A percentile compares a stretch with the other conserved stretches of the same genome.
These are phyloP conservation scores for Fusarium sp. DNA, from an alignment of 2,329 filamentous ascomycete genomes.

Conservation along the genomic window DNA sequence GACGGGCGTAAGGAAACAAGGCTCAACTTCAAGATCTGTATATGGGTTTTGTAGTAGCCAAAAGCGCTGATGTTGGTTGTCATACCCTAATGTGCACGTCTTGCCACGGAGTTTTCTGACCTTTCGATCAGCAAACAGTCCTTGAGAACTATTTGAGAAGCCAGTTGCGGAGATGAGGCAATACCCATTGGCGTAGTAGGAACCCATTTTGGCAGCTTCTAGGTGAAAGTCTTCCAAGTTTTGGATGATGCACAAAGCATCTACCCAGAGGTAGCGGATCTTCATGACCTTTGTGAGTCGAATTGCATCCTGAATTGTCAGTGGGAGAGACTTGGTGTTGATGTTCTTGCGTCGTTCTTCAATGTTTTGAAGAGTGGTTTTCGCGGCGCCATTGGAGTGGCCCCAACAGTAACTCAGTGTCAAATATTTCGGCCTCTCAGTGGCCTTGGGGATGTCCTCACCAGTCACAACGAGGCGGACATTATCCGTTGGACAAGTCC, in stretches of 20 bases:
- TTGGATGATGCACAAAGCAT: not conserved
- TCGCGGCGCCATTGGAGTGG: not conserved
- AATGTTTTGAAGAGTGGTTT: not conserved
- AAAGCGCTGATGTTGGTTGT: not conserved
- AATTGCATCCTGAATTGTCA: not conserved
- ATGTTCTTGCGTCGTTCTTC: not conserved
- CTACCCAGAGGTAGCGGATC: not conserved
- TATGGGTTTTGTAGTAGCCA: not conserved
- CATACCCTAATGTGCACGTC: not conserved
- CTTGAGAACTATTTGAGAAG: not conserved
- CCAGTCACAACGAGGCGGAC: not conserved
- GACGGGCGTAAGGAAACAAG: too few relatives aligned
- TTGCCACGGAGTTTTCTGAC: not conserved
- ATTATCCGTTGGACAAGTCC: not conserved
- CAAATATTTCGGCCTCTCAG: not conserved
- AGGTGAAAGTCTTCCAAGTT: not conserved
- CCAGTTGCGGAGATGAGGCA: not conserved
- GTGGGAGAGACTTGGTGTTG: not conserved
- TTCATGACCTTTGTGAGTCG: not conserved
- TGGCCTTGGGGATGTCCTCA: not conserved
- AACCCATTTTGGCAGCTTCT: not conserved
- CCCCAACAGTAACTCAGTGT: not conserved
- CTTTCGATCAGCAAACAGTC: not conserved
- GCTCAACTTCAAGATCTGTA: too few relatives aligned
- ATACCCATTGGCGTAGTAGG: not conserved